Evolutionary conservation across 108 stramenopile genomes (phyloP), one percentile per base, ranked within the genome.

Genomic region (Schizochytrium sp.): DNA sequence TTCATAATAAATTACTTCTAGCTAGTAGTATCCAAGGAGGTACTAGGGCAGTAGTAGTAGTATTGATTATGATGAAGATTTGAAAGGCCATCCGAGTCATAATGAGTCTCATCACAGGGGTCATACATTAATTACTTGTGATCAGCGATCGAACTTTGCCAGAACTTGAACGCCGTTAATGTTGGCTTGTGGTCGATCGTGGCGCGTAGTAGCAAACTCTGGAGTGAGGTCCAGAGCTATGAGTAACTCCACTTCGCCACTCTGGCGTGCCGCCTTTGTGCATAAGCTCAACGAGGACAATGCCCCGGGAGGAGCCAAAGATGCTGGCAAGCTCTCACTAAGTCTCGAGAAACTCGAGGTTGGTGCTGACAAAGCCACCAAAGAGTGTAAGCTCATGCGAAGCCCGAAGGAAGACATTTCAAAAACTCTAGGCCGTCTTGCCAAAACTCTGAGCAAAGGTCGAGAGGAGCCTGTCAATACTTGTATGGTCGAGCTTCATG

Each of bases 311-410:
- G 28, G 64, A 28, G 28, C 28, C 28, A 28, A 28, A 28, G 28
- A 28, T 28, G 28, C 28, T 28, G 28, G 64, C 64, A 69, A 69
- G 64, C 28, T 69, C 42, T 44, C 42, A 38, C 42, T 69, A 15
- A 3, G 64, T 44, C 64, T 69, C 64, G 64, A 69, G 28, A 69
- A 38, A 7, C 64, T 69, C 64, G 64, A 69, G 64, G 64, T 44
- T 0, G 64, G 64, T 8, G 64, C 64, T 44, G 44, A 38, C 0
- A 8, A 12, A 44, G 44, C 64, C 19, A 7, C 7, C 12, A 8
- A 44, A 8, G 19, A 8, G 10, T 12, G 64, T 44, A 69, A 69
- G 19, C 64, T 69, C 10, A 38, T 69, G 1, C 64, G 64, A 38
- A 44, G 44, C 3, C 64, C 64, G 64, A 69, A 38, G 42, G 64